A percentile compares a stretch with the other conserved stretches of the same genome.
Evolutionary conservation across 768 basidiomycete species (phyloP).

Genomic region (Suillus luteus): DNA sequence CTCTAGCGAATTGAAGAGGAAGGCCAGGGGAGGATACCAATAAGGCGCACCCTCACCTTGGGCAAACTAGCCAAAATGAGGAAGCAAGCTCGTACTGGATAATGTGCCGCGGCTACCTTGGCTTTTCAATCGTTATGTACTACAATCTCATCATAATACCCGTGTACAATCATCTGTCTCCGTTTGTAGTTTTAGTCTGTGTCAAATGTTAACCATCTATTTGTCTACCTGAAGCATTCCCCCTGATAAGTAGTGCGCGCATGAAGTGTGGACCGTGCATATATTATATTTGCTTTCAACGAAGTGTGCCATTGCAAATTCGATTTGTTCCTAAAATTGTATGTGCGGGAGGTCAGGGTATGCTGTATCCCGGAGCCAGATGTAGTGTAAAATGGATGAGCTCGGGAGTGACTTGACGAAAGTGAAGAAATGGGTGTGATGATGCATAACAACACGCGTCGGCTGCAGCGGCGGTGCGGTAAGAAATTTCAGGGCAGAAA

Average conservation of each 20-base stretch:
- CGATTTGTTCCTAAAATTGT: constrained; percentile 7
- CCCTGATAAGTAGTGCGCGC: neutral
- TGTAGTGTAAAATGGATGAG: constrained; percentile 14
- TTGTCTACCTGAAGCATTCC: neutral
- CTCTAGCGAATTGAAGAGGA: constrained; percentile 28
- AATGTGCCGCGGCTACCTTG: neutral
- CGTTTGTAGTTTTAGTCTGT: neutral
- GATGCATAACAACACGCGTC: constrained; percentile 1
- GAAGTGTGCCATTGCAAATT: neutral
- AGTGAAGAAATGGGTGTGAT: constrained; percentile 13
- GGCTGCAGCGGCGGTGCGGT: constrained; percentile 1
- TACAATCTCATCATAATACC: neutral
- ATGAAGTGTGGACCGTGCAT: neutral
- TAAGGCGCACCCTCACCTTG: constrained; percentile 20
- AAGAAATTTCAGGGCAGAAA: constrained; percentile 5
- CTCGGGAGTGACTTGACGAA: constrained; percentile 14
- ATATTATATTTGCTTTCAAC: neutral
- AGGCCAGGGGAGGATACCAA: constrained; percentile 22
- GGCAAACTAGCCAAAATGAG: constrained; percentile 20
- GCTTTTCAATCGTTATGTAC: neutral
- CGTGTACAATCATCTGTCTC: neutral
- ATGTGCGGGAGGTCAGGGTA: constrained; percentile 16
- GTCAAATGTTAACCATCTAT: neutral
- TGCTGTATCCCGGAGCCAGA: constrained; percentile 20
- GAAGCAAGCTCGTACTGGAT: constrained; percentile 7